These are phyloP conservation scores for Eutypa lata DNA, from an alignment of 2,329 filamentous ascomycete genomes.

Conservation along the genomic window DNA sequence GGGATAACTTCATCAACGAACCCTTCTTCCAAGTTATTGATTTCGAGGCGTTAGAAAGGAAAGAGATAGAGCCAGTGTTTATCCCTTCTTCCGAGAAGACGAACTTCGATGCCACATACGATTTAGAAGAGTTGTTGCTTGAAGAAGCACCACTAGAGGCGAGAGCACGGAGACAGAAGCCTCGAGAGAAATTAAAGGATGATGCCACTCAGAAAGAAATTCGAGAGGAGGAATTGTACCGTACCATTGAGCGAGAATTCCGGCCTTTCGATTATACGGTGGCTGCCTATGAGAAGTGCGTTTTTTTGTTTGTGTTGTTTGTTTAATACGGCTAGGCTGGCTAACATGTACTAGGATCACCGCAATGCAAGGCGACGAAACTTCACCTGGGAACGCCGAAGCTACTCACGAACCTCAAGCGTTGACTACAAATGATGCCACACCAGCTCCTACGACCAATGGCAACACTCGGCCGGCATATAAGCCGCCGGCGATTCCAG, in stretches of 20 bases:
- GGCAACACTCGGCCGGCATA: conserved; percentile 14
- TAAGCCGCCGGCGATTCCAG: conserved; percentile 10
- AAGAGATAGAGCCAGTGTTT: conserved; percentile 88
- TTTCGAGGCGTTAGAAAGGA: conserved; percentile 79
- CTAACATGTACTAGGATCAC: conserved; percentile 33
- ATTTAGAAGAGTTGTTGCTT: conserved; percentile 86
- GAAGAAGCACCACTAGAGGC: conserved; percentile 96
- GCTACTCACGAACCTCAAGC: conserved; percentile 37
- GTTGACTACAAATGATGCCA: conserved; percentile 50
- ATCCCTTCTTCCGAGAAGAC: conserved; percentile 95
- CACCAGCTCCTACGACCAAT: conserved; percentile 33
- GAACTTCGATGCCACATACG: conserved; percentile 98
- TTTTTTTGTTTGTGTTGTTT: background rate
- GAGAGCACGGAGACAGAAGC: conserved; percentile 87
- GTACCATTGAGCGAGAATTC: conserved; percentile 91
- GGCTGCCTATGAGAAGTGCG: conserved; percentile 72
- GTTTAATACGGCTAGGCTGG: conserved; percentile 1
- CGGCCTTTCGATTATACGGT: conserved; percentile 93
- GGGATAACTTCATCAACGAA: conserved; percentile 80
- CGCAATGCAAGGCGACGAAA: conserved; percentile 23
- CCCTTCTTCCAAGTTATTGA: conserved; percentile 87
- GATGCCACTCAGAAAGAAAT: conserved; percentile 96
- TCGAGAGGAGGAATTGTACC: conserved; percentile 87
- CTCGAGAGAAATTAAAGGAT: conserved; percentile 84
- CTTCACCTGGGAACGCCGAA: conserved; percentile 12